phyloP scores from a whole-genome alignment of 768 basidiomycete species.

The Trametes cinnabarina region DNA sequence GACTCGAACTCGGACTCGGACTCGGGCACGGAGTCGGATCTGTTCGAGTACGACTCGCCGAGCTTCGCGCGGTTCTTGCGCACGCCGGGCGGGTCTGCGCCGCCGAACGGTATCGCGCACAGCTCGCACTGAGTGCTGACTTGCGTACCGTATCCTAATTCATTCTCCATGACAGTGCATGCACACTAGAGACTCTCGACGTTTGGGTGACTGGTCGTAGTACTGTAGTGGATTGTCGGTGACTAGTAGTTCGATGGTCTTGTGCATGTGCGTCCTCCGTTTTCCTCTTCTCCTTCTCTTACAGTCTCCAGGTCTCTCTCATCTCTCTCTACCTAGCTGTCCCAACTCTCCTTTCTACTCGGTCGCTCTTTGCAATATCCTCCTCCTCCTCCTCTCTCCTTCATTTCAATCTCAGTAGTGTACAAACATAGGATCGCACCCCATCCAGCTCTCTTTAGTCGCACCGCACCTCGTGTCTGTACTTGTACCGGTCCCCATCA shows the following conservation, averaged over 20 bases:
- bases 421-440: neutral
- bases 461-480: no score
- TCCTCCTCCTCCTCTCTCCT: neutral
- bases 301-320: no score
- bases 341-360: neutral
- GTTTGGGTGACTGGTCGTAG: neutral
- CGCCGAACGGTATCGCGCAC: neutral
- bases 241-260: neutral
- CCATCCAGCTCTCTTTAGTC: neutral
- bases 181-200: no score
- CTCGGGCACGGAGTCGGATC: constrained; percentile 32
- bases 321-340: neutral
- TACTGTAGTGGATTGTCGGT: neutral
- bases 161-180: neutral
- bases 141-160: neutral
- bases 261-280: no score
- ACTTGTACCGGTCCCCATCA: no score
- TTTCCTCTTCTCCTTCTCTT: no score
- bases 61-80: constrained; percentile 19
- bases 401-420: neutral
- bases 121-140: neutral
- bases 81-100: neutral
- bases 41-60: constrained; percentile 37
- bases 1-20: constrained; percentile 26
- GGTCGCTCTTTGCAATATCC: neutral